Evolutionary conservation across 2,329 filamentous ascomycete genomes (phyloP).

Genomic region (Penicillium sclerotigenum): DNA sequence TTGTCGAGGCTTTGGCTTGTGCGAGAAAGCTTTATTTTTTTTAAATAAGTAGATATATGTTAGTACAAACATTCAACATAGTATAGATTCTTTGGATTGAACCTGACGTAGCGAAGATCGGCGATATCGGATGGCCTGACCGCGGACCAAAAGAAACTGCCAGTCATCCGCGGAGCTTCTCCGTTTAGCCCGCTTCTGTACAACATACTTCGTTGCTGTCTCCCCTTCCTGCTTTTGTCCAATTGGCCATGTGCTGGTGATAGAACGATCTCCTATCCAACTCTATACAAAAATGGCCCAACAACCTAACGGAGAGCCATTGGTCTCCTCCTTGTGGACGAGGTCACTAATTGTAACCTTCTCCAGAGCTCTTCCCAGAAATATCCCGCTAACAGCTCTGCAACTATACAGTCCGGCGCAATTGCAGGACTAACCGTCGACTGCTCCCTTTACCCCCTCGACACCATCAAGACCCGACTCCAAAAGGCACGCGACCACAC

Average conservation of each 20-base stretch:
- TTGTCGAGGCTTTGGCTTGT: not conserved
- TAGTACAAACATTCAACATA: not conserved
- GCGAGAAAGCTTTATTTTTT: not conserved
- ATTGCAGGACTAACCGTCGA: conserved; percentile 94
- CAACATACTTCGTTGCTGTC: not conserved
- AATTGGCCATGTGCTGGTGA: conserved; percentile 10
- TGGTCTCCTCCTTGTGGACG: conserved; percentile 44
- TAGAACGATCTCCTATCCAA: conserved; percentile 5
- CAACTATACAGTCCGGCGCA: conserved; percentile 67
- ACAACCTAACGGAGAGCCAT: conserved; percentile 31
- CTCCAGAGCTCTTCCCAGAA: not conserved
- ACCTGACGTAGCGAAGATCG: conserved; percentile 12
- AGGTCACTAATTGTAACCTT: conserved; percentile 39
- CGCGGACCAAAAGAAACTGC: conserved; percentile 24
- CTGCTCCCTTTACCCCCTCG: conserved; percentile 93
- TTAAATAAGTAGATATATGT: not conserved
- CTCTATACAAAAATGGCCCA: conserved; percentile 24
- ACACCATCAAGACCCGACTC: conserved; percentile 96
- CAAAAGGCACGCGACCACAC: conserved; percentile 63
- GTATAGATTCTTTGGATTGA: not conserved
- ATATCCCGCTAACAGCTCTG: conserved; percentile 7
- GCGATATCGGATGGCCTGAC: conserved; percentile 26
- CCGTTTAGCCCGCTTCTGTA: not conserved
- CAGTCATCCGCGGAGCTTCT: conserved; percentile 17
- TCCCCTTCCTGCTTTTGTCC: not conserved